Base-by-base conservation (phyloP, 208 protist species). In the Trypanosoma congolense region DNA sequence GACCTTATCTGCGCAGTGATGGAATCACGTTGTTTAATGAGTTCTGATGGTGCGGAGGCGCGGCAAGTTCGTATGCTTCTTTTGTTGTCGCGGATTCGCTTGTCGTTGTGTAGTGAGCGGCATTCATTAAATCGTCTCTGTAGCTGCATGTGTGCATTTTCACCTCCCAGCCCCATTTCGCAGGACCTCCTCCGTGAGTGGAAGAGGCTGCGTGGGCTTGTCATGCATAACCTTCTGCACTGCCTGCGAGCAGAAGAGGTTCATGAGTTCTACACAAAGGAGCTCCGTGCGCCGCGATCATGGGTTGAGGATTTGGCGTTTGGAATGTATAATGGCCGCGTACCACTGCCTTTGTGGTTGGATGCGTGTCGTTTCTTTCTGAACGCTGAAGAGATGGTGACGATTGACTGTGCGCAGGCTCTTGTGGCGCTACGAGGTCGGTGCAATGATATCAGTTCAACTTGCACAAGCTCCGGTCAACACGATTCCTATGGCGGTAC, bases 181-280 rank as follows among this genome's bases (percentile, higher is more conserved):
- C 1, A 12, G 8, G 0, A 24, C 5, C 5, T 19, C 6, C 18
- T 35, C 1, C 29, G 30, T 16, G 80, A 88, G 61, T 88, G 80
- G 76, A 72, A 75, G n/a, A 62, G 80, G 2, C 69, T 88, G 46
- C 70, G 73, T 18, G 80, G 80, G 2, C 33, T 77, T n/a, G 59
- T 67, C 1, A 65, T 84, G 66, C 47, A 62, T 19, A 29, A 49
- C 0, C 45, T 73, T 24, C 31, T 84, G 8, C 21, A 59, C 21
- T 47, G 47, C 21, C 18, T 78, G 22, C 50, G 49, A 4, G 56
- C 31, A 1, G 40, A 43, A 8, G 69, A 70, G 22, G 22, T 81
- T 24, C 19, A 22, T 3, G 4, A 60, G n/a, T 14, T 48, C n/a
- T 45, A 43, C 45, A 45, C 0, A 10, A 1, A 12, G n/a, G 8